Evolutionary conservation across 306 rosid species (phyloP).

Genomic region (Mucuna pruriens): DNA sequence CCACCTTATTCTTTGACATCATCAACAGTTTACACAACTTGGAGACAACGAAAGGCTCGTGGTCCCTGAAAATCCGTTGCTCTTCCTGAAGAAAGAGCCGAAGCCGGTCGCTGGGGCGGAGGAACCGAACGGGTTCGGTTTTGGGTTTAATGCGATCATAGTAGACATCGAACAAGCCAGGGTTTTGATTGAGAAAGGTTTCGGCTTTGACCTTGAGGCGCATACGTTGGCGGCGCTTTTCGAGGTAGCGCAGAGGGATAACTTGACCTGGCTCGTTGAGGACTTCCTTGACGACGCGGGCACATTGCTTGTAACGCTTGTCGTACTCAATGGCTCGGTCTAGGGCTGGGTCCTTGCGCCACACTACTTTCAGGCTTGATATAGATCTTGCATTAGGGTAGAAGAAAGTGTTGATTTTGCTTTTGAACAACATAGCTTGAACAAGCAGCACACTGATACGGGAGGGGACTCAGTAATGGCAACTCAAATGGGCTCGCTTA

Average conservation of each 20-base stretch:
- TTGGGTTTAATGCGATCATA: constrained; percentile 76
- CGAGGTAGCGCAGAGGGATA: constrained; percentile 47
- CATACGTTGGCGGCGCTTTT: constrained; percentile 77
- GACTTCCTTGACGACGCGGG: constrained; percentile 41
- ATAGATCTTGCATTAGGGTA: constrained; percentile 39
- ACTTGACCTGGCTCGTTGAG: constrained; percentile 52
- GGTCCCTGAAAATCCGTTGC: constrained; percentile 45
- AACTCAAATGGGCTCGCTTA: neutral
- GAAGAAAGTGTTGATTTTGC: constrained; percentile 19
- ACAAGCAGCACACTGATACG: neutral
- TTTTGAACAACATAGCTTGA: constrained; percentile 49
- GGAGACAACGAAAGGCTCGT: constrained; percentile 61
- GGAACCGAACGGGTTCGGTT: constrained; percentile 60
- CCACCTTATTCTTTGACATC: constrained; percentile 72
- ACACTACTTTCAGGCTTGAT: constrained; percentile 76
- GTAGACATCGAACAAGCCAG: constrained; percentile 68
- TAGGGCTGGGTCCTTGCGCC: constrained; percentile 80
- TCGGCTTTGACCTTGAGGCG: constrained; percentile 53
- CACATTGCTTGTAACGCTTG: constrained; percentile 55
- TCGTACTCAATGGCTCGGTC: constrained; percentile 79
- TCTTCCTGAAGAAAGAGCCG: constrained; percentile 62
- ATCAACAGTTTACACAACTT: constrained; percentile 79
- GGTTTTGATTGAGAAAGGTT: constrained; percentile 66
- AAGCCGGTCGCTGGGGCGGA: constrained; percentile 57
- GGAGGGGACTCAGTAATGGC: too few relatives aligned